Percentiles rank a stretch among this genome's conserved stretches.
Conservation (phyloP, 2,329 filamentous ascomycete genomes). For the Aspergillus calidoustus region DNA sequence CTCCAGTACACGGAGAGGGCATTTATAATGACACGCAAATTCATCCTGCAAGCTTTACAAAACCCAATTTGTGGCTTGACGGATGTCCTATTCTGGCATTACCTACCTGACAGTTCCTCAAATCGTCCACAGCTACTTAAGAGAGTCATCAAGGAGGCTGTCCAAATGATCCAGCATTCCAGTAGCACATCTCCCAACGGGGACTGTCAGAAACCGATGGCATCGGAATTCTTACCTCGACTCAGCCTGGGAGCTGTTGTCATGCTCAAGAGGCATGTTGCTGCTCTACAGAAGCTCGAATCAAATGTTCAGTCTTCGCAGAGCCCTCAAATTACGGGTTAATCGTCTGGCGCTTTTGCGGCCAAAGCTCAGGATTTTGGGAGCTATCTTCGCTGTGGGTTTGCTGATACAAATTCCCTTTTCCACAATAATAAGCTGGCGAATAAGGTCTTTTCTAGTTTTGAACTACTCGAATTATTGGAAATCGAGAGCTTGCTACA, state of each 20-base stretch:
- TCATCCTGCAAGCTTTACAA: conserved; percentile 54
- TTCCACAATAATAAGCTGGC: no score
- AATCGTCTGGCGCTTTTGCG: neutral
- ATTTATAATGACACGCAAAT: conserved; percentile 57
- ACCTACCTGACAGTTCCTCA: conserved; percentile 38
- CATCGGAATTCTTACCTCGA: conserved; percentile 35
- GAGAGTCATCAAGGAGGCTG: conserved; percentile 31
- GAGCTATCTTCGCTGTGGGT: neutral
- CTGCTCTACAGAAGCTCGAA: conserved; percentile 33
- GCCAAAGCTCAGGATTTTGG: neutral
- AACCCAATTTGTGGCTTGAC: conserved; percentile 51
- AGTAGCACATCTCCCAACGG: conserved; percentile 26
- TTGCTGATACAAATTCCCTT: neutral
- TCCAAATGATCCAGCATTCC: conserved; percentile 34
- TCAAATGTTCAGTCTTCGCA: neutral
- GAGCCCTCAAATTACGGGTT: neutral
- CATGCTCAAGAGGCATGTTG: conserved; percentile 36
- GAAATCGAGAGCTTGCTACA: no score
- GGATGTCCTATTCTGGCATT: conserved; percentile 59
- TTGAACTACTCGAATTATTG: no score
- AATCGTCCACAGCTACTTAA: conserved; percentile 29
- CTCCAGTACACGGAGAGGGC: conserved; percentile 59
- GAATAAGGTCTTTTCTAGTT: no score
- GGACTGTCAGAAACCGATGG: conserved; percentile 22
- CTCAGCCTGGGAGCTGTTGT: conserved; percentile 40